These are phyloP conservation scores for Talaromyces verruculosus DNA, from an alignment of 2,329 filamentous ascomycete species.

Conservation along the genomic window DNA sequence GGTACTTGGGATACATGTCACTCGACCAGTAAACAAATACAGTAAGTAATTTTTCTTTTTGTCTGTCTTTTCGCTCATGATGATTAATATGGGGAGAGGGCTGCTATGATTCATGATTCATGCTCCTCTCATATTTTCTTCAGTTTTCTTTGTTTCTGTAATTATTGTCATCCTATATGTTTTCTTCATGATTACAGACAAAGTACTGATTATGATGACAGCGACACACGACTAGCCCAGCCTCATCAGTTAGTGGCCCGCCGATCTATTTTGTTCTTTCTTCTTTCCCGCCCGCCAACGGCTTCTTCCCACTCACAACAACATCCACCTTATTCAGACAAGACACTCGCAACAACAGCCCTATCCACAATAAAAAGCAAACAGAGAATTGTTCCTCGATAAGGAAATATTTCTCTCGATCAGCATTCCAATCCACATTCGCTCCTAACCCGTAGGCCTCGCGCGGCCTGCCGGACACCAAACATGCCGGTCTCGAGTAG, in stretches of 20 bases:
- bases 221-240: conserved; percentile 2
- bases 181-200: neutral
- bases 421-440: neutral
- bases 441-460: neutral
- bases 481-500: conserved; percentile 46
- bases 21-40: neutral
- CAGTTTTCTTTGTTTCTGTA: neutral
- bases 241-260: conserved; percentile 6
- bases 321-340: neutral
- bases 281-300: conserved; percentile 12
- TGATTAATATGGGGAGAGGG: neutral
- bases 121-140: neutral
- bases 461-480: conserved; percentile 6
- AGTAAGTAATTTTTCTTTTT: neutral
- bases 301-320: neutral
- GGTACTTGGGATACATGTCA: neutral
- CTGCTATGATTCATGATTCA: neutral
- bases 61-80: neutral
- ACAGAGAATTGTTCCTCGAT: neutral
- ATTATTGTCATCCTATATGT: neutral
- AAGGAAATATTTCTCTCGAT: neutral
- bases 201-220: neutral
- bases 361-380: neutral
- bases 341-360: neutral
- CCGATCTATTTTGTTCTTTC: conserved; percentile 17